Evolutionary conservation across 305 asterid genomes (phyloP), one percentile per base, ranked within the genome.

Genomic region (Fraxinus albicans): DNA sequence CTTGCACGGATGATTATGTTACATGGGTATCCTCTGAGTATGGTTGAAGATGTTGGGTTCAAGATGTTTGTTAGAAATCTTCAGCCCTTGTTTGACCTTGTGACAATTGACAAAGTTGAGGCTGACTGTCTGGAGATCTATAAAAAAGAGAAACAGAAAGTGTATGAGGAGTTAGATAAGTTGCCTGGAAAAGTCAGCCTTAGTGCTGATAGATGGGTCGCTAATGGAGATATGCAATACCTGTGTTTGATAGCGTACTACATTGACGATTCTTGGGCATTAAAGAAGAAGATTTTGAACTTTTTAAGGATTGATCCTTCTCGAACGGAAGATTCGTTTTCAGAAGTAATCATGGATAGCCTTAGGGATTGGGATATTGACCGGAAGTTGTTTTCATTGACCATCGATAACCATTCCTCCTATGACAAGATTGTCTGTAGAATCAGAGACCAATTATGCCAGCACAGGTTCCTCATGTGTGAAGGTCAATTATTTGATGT

Each of bases 41-140:
- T 96, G 96, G 98, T 94, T 87, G 98, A 92, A 82, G 93, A 96
- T 85, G 82, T 89, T 85, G 98, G 99, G 73, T 96, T 96, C 92
- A 93, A 86, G 88, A 79, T 86, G 25, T 96, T 94, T 87, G 90
- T 92, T 75, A 89, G 91, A 82, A 92, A 94, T 86, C 93, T 96
- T 74, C 99, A 94, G 87, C 98, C 98, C 6, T 89, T 93, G 88
- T 96, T 93, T 80, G 97, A 94, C 81, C 86, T 91, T 25, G 89
- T 85, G 78, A 89, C 93, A 8, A 84, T 89, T 79, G 89, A 87
- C 75, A 87, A 88, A 79, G 92, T 96, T 65, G 97, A 89, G 86
- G 94, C 90, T 81, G 97, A 93, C 81, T 96, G 99, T 82, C 81
- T 88, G 84, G 97, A 93, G 86, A 91, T 93, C 34, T 96, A 93